These are phyloP conservation scores for Clausena lansium DNA, from an alignment of 345 rosid genomes.

Conservation along the genomic window DNA sequence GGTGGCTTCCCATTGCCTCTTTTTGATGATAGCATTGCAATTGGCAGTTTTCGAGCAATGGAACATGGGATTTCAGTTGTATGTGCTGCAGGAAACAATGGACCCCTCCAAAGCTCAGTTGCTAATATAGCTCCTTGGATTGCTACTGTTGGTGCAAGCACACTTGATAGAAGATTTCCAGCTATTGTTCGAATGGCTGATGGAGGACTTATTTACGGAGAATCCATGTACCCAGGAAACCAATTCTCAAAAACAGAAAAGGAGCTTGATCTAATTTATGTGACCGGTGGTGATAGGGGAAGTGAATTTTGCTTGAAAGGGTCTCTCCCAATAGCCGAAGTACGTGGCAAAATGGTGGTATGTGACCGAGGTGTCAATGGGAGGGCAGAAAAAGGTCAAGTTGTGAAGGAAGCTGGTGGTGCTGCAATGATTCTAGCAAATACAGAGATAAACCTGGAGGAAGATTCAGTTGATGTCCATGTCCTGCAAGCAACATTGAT, in stretches of 20 bases:
- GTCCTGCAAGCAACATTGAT: conserved; percentile 75
- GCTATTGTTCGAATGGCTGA: conserved; percentile 60
- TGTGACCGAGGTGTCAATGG: conserved; percentile 91
- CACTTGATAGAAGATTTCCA: conserved; percentile 80
- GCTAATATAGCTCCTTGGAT: conserved; percentile 95
- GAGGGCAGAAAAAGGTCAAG: conserved; percentile 82
- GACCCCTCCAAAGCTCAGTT: conserved; percentile 73
- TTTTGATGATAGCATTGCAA: conserved; percentile 77
- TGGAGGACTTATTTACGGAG: conserved; percentile 66
- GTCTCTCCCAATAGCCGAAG: conserved; percentile 62
- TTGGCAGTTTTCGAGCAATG: conserved; percentile 84
- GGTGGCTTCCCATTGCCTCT: conserved; percentile 89
- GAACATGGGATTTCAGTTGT: conserved; percentile 80
- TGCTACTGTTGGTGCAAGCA: conserved; percentile 83
- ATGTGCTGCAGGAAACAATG: conserved; percentile 92
- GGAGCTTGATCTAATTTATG: conserved; percentile 66
- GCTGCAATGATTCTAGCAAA: conserved; percentile 88
- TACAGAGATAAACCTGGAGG: conserved; percentile 73
- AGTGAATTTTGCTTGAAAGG: conserved; percentile 76
- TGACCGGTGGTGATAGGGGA: conserved; percentile 53
- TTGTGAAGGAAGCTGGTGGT: conserved; percentile 85
- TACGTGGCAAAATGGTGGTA: conserved; percentile 77
- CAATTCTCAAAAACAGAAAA: conserved; percentile 27
- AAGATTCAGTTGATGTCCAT: conserved; percentile 83
- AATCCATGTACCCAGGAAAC: conserved; percentile 73